These are phyloP conservation scores for Colletotrichum tropicicola DNA, from an alignment of 2,329 filamentous ascomycete genomes.

Conservation along the genomic window DNA sequence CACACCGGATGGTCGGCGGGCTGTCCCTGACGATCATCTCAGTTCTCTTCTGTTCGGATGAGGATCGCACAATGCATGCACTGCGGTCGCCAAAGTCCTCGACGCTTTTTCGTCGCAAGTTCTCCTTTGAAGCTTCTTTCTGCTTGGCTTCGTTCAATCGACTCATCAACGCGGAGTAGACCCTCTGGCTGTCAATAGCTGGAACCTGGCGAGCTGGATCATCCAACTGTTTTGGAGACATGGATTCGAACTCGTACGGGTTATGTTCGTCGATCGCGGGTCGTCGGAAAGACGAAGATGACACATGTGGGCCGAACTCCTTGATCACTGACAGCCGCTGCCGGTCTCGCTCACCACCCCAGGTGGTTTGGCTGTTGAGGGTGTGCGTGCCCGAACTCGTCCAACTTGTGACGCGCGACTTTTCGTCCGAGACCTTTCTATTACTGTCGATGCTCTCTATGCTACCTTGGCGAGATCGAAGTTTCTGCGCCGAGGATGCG, in stretches of 20 bases:
- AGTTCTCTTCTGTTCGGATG: neutral
- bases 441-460: slow-evolving; percentile 57
- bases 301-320: slow-evolving; percentile 58
- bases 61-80: neutral
- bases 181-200: slow-evolving; percentile 62
- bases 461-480: slow-evolving; percentile 64
- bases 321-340: slow-evolving; percentile 73
- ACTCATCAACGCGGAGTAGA: slow-evolving; percentile 73
- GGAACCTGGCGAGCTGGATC: slow-evolving; percentile 31
- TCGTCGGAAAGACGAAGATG: slow-evolving; percentile 47
- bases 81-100: neutral
- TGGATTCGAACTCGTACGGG: slow-evolving; percentile 7
- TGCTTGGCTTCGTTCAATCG: slow-evolving; percentile 52
- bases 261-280: slow-evolving; percentile 35
- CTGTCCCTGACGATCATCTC: neutral
- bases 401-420: slow-evolving; percentile 79
- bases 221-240: neutral
- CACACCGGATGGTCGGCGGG: slow-evolving; percentile 39
- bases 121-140: neutral
- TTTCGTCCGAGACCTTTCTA: slow-evolving; percentile 55
- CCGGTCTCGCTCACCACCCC: slow-evolving; percentile 53
- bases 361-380: slow-evolving; percentile 51
- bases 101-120: neutral
- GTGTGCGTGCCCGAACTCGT: slow-evolving; percentile 69
- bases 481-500: slow-evolving; percentile 53